phyloP scores from a whole-genome alignment of 164 flowering plant species.

The Aristolochia fimbriata region DNA sequence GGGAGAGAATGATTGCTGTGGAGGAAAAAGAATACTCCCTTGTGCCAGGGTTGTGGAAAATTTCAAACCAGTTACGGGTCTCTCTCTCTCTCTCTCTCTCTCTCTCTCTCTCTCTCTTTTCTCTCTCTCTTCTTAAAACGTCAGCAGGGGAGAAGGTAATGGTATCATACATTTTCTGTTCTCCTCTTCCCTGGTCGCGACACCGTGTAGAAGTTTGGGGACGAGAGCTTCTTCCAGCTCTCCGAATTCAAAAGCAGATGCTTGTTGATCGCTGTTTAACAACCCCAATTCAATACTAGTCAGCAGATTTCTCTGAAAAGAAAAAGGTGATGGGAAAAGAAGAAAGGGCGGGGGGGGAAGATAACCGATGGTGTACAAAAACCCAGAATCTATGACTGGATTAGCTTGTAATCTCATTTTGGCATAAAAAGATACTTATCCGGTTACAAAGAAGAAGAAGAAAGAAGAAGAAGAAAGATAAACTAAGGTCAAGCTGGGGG shows the following conservation, averaged over 20 bases:
- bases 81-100: constrained; percentile 14
- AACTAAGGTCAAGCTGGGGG: too few species aligned
- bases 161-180: constrained; percentile 47
- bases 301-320: constrained; percentile 3
- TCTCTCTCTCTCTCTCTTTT: constrained; percentile 19
- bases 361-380: neutral
- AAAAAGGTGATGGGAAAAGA: neutral
- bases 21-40: constrained; percentile 40
- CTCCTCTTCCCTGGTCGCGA: constrained; percentile 53
- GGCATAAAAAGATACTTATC: too few species aligned
- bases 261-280: constrained; percentile 57
- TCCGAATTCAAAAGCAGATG: constrained; percentile 80
- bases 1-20: constrained; percentile 50
- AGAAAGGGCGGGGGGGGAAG: neutral
- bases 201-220: constrained; percentile 46
- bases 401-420: neutral
- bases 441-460: too few species aligned
- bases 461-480: too few species aligned
- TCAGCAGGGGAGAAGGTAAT: constrained; percentile 22
- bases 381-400: neutral
- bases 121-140: too few species aligned
- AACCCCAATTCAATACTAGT: constrained; percentile 11
- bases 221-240: constrained; percentile 89
- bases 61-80: constrained; percentile 30
- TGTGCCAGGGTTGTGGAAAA: constrained; percentile 14